Evolutionary conservation across 1,139 yeast species (phyloP).

Genomic region (Blastobotrys apis): DNA sequence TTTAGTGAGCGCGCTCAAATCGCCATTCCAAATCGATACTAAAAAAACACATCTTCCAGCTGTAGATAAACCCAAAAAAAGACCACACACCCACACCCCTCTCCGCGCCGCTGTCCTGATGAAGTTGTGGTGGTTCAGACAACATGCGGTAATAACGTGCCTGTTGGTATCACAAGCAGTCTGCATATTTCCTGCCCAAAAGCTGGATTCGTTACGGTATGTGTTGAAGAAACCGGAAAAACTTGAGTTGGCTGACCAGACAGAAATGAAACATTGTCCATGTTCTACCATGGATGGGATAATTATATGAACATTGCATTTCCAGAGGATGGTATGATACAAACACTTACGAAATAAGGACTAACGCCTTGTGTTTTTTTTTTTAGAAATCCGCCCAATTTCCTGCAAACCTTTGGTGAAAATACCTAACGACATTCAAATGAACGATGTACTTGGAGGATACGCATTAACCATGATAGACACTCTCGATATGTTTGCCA

Average conservation of each 20-base stretch:
- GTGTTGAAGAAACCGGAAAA: slow-evolving; percentile 6
- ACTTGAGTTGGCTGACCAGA: slow-evolving; percentile 42
- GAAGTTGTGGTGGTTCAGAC: too few species aligned
- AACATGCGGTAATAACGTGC: too few species aligned
- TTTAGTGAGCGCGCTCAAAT: too few species aligned
- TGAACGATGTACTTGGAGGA: slow-evolving; percentile 85
- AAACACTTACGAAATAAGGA: too few species aligned
- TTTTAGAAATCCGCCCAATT: slow-evolving; percentile 61
- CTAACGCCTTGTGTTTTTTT: too few species aligned
- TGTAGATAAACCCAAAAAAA: too few species aligned
- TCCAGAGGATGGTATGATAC: slow-evolving; percentile 65
- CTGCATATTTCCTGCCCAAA: too few species aligned
- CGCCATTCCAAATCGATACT: too few species aligned
- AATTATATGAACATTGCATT: slow-evolving; percentile 68
- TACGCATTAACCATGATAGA: slow-evolving; percentile 75
- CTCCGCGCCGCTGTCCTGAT: not conserved
- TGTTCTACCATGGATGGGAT: slow-evolving; percentile 74
- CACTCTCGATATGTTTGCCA: slow-evolving; percentile 70
- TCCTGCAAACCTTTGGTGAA: slow-evolving; percentile 67
- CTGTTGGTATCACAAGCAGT: too few species aligned
- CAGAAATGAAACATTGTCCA: slow-evolving; percentile 23
- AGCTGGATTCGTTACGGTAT: not conserved
- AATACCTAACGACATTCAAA: slow-evolving; percentile 50
- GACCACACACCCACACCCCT: not conserved
- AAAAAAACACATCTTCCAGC: too few species aligned